Base-by-base conservation (phyloP, 2,329 filamentous ascomycete species). In the Aspergillus costaricaensis region DNA sequence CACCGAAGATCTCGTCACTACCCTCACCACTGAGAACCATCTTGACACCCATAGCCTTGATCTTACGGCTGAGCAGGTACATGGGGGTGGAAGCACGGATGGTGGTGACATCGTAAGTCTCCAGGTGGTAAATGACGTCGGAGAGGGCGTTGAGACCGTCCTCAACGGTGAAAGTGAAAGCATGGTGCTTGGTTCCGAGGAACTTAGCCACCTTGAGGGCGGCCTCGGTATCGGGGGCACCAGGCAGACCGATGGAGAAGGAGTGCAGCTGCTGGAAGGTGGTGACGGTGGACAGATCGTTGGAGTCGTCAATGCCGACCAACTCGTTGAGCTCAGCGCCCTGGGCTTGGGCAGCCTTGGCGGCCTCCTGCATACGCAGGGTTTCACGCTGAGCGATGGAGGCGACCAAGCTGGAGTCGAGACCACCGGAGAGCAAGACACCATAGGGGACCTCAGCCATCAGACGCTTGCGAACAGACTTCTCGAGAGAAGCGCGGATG, bases 381-480 rank as follows among this genome's bases (percentile, higher is more conserved):
- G 91, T 96, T 80, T 98, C 95, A 60, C 95, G 87, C 81, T 98
- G 94, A 19, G 95, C 94, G 75, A 99, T 98, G 2, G 95, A 88
- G 39, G 95, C 95, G 36, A 97, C 92, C 78, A 99, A 81, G 76
- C 92, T 96, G 50, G 95, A 99, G 79, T 99, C 95, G 55, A 99
- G 85, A 70, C 95, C 95, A 72, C 95, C 95, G 55, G 95, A 99
- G 53, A 99, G 84, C 61, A 99, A 82, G 21, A 99, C 95, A 78
- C 95, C 95, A 76, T 97, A 99, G 15, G 95, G 95, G 38, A 99
- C 95, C 80, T 99, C 95, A 21, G 95, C 95, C 95, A 99, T 99
- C 76, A 99, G 84, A 67, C 95, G 89, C 83, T 99, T 99, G 73
- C 94, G 88, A 59, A 99, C 95, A 10, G 95, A 88, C 78, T 88